Evolutionary conservation across 306 rosid species (phyloP), one percentile per base, ranked within the genome.

Genomic region (Acacia confusa): DNA sequence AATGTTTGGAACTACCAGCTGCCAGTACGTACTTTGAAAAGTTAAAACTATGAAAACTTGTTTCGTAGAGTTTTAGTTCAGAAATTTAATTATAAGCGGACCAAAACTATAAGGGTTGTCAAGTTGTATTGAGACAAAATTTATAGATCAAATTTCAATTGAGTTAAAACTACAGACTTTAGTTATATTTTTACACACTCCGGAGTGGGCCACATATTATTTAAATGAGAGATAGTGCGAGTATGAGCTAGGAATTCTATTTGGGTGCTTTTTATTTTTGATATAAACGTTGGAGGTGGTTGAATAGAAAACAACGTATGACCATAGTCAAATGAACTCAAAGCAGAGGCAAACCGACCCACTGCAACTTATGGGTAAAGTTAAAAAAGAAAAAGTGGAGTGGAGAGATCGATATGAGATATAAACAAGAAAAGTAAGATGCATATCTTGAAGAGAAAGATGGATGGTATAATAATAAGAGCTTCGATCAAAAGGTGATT

Each of bases 361-460:
- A 61, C 78, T 58, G 70, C 58, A 52, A 60, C 74, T 47, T 47
- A 47, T 47, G 66, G 43, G 14, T 53, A 76, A 84, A 76, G 38
- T 41, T 58, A 16, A 68, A 66, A 16, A 16, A 6, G 72, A 69
- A 75, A 43, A 47, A 48, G 81, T 71, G 45, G 66, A 72, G 78
- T 50, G 84, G 58, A 34, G 72, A 43, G 79, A 85, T 55, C 25
- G 25, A 24, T 24, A 25, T 12, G 34, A 1, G 66, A 55, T 20
- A 58, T 67, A 41, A 57, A 79, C 19, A 50, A 25, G 19, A 63
- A 80, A 78, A 79, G 44, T 36, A 64, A 64, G 76, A 80, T 76
- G 66, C 79, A 80, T 76, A 79, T 89, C 79, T 81, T 75, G 79
- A 83, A 74, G 78, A 83, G 82, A 89, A 87, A 79, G 86, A 73